Conservation (phyloP, 1,139 yeast species). For the Kurtzmaniella quercitrusa region DNA sequence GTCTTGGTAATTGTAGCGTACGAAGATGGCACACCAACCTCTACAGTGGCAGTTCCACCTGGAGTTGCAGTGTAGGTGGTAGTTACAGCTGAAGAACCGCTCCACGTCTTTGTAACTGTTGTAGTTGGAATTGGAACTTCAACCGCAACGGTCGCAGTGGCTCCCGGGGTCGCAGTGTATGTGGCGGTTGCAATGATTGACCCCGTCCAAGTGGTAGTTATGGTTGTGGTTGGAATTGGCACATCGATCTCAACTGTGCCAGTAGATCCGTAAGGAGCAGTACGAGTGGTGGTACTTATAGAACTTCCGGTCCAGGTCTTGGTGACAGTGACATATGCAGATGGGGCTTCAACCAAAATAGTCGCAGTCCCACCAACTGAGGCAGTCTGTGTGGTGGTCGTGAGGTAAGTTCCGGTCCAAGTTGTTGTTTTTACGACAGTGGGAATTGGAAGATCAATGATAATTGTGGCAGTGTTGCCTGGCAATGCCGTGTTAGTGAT, state of each 20-base stretch:
- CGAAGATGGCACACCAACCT: slow-evolving; percentile 12
- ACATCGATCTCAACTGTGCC: slow-evolving; percentile 14
- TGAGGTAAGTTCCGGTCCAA: slow-evolving; percentile 8
- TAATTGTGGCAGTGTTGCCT: slow-evolving; percentile 4
- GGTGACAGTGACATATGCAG: slow-evolving; percentile 9
- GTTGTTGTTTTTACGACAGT: slow-evolving; percentile 1
- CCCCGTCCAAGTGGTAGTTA: slow-evolving; percentile 15
- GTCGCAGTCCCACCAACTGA: slow-evolving; percentile 5
- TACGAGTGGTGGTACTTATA: slow-evolving; percentile 6
- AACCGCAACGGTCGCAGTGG: slow-evolving; percentile 4
- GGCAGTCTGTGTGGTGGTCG: slow-evolving; percentile 8
- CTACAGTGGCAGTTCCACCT: slow-evolving; percentile 10
- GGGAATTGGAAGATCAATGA: slow-evolving; percentile 3
- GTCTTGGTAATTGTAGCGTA: slow-evolving; percentile 9
- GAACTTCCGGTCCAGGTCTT: slow-evolving; percentile 9
- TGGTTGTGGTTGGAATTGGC: slow-evolving; percentile 17
- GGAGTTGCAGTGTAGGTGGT: slow-evolving; percentile 7
- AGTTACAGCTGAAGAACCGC: slow-evolving; percentile 7
- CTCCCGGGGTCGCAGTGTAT: neutral
- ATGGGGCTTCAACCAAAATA: slow-evolving; percentile 11
- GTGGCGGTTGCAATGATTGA: slow-evolving; percentile 3
- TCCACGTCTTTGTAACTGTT: slow-evolving; percentile 7
- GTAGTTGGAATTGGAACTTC: slow-evolving; percentile 7
- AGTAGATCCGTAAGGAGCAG: slow-evolving; percentile 10
- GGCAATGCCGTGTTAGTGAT: neutral